Conservation (phyloP, 768 basidiomycete species). For the Trametes cinnabarina region DNA sequence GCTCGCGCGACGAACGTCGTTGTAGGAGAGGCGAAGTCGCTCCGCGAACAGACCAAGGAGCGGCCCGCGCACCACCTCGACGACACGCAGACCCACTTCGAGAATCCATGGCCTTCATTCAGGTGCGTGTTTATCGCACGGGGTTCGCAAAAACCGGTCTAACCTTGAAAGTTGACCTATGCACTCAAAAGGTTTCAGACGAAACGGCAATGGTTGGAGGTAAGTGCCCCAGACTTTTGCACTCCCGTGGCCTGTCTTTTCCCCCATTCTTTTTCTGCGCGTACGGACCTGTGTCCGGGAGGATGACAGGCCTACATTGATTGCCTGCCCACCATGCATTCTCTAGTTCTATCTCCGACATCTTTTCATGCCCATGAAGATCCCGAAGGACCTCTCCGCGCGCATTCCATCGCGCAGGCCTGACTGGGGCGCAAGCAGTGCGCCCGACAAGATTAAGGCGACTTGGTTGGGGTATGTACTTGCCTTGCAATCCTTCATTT, state of each 20-base stretch:
- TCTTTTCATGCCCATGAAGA: neutral
- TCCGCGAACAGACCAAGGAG: conserved; percentile 5
- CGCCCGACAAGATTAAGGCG: conserved; percentile 28
- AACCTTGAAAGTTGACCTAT: no score
- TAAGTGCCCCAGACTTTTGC: no score
- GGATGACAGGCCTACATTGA: no score
- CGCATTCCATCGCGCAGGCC: conserved; percentile 24
- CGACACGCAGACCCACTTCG: conserved; percentile 13
- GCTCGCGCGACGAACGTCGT: neutral
- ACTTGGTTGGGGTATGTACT: conserved; percentile 37
- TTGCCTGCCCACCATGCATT: no score
- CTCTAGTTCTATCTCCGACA: neutral
- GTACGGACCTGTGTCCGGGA: neutral
- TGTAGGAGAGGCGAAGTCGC: neutral
- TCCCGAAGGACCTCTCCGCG: conserved; percentile 13
- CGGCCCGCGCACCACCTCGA: conserved; percentile 21
- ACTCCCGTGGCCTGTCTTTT: neutral
- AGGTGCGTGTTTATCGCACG: conserved; percentile 9
- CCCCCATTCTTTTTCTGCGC: neutral
- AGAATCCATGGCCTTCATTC: conserved; percentile 25
- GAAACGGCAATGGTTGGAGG: neutral
- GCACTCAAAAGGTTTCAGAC: neutral
- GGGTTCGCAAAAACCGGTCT: neutral
- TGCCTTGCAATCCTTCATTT: neutral
- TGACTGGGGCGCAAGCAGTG: conserved; percentile 24